phyloP scores from a whole-genome alignment of 306 rosid genomes.

The Quercus mongolica region DNA sequence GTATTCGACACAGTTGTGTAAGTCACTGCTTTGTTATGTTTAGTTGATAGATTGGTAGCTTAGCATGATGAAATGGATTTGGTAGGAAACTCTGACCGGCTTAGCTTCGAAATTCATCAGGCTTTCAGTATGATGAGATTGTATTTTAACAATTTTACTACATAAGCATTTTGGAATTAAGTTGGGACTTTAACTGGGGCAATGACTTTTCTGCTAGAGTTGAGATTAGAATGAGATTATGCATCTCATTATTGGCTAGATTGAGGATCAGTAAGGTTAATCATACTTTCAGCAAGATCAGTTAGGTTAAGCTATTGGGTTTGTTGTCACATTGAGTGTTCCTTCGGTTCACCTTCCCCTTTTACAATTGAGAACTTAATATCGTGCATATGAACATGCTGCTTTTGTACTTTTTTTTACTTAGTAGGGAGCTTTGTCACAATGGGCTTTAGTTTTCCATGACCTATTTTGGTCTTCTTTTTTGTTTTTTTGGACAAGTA shows the following conservation, averaged over 20 bases:
- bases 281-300: background rate
- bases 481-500: background rate
- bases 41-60: slow-evolving; percentile 5
- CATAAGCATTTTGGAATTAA: background rate
- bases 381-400: background rate
- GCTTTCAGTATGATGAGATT: background rate
- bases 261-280: background rate
- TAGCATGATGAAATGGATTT: background rate
- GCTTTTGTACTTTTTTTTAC: background rate
- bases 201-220: background rate
- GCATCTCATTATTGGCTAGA: background rate
- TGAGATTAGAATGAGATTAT: background rate
- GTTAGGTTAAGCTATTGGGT: background rate
- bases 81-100: background rate
- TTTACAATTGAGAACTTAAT: background rate
- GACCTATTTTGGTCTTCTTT: background rate
- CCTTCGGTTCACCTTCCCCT: background rate
- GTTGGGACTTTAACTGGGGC: background rate
- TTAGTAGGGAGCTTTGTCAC: background rate
- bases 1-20: slow-evolving; percentile 91
- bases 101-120: background rate
- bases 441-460: background rate
- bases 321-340: background rate
- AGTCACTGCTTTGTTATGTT: slow-evolving; percentile 35
- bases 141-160: background rate